Evolutionary conservation across 805 yeast species (phyloP), one percentile per base, ranked within the genome.

Genomic region (Saccharomycopsis sp.): DNA sequence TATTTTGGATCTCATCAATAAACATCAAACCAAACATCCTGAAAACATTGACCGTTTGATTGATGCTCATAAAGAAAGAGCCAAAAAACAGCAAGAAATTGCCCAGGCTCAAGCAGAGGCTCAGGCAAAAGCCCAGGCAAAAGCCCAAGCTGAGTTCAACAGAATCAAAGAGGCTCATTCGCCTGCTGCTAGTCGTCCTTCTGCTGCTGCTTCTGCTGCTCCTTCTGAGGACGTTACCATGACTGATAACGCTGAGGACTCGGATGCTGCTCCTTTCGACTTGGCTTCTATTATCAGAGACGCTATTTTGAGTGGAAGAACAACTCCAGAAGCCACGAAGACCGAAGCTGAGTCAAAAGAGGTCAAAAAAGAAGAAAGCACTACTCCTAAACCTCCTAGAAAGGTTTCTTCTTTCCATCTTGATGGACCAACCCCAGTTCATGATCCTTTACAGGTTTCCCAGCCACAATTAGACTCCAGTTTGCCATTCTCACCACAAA

Each of bases 401-500:
- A 56, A 42, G 24, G 54, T 50, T 22, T 29, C 58, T n/a, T 24
- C 58, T 2, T 59, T 68, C 22, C 72, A 69, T 56, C 54, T 66
- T 7, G 61, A 62, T 17, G 69, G 69, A 1, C 70, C 71, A 41
- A 64, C 73, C 0, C 72, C 74, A 5, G 60, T 67, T 8, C 70
- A 74, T 47, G 78, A 73, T 55, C 75, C 79, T 7, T 63, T 78
- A 25, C 77, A 77, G 64, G 74, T 77, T 1, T 77, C 81, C 3
- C 75, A 76, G 54, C 81, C 80, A 5, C 77, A 76, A 61, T 62
- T 70, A 9, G 70, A 73, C 44, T 59, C 72, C 25, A 69, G 71
- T 19, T 60, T 77, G 52, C 84, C 85, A 62, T 81, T 80, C 61
- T 78, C 85, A 9, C 87, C 87, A 23, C 79, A 80, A 57, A 71